Percentiles rank a stretch among this genome's conserved stretches.
These are phyloP conservation scores for Sphagnum contortum DNA, from an alignment of 225 moss, liverwort and hornwort genomes.

Conservation along the genomic window DNA sequence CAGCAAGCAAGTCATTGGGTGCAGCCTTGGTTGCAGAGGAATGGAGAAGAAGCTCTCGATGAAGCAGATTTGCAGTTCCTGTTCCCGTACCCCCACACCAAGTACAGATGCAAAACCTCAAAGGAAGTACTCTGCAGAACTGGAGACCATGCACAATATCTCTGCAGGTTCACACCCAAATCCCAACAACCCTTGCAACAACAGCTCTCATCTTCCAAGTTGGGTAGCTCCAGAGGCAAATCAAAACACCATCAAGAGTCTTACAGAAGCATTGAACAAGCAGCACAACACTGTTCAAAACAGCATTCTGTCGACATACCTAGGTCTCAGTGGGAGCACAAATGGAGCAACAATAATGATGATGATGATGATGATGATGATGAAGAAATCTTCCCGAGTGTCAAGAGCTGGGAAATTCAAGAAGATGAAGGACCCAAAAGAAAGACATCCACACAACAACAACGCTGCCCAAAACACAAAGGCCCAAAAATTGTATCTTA, in stretches of 20 bases:
- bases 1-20: slow-evolving; percentile 17
- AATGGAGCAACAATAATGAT: not conserved
- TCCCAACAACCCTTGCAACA: slow-evolving; percentile 1
- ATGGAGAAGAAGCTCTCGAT: slow-evolving; percentile 12
- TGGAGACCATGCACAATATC: slow-evolving; percentile 2
- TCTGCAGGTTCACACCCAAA: not conserved
- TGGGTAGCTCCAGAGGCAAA: slow-evolving; percentile 3
- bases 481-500: not conserved
- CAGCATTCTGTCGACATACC: no score
- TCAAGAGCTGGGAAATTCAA: slow-evolving; percentile 47
- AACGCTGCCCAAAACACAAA: not conserved
- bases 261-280: slow-evolving; percentile 8
- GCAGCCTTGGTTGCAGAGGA: slow-evolving; percentile 26
- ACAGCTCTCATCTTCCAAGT: slow-evolving; percentile 4
- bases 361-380: slow-evolving; percentile 24
- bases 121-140: not conserved
- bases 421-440: slow-evolving; percentile 19
- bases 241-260: not conserved
- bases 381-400: slow-evolving; percentile 42
- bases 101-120: slow-evolving; percentile 1
- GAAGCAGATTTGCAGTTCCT: slow-evolving; percentile 32
- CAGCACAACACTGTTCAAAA: slow-evolving; percentile 5
- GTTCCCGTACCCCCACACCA: slow-evolving; percentile 5
- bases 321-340: no score
- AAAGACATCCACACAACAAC: slow-evolving; percentile 3